Evolutionary conservation across 257 asterid genomes (phyloP).

Genomic region (Primulina huaijiensis): DNA sequence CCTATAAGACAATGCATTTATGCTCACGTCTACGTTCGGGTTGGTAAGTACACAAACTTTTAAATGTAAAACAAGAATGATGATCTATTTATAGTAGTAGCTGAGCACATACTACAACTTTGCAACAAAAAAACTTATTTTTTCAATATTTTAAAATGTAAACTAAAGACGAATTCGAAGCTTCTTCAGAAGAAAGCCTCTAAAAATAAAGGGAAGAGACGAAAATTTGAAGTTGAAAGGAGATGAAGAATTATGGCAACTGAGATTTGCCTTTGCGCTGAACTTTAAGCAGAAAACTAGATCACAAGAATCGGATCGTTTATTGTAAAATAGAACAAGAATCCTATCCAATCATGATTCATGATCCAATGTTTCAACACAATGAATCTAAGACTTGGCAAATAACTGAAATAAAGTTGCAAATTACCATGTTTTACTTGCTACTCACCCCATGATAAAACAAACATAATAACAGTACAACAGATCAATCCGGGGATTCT

Average conservation of each 20-base stretch:
- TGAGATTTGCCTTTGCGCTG: too few species aligned
- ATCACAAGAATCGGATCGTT: neutral
- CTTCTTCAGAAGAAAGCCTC: too few species aligned
- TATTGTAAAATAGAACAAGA: neutral
- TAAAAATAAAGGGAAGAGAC: too few species aligned
- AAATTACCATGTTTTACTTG: neutral
- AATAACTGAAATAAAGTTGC: neutral
- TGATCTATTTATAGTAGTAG: neutral
- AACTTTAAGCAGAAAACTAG: too few species aligned
- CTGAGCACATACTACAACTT: neutral
- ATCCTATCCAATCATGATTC: neutral
- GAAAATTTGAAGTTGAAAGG: too few species aligned
- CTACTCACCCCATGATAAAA: neutral
- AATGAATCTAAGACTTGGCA: neutral
- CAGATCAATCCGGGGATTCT: constrained; percentile 11
- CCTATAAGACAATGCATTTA: neutral
- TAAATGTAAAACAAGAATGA: neutral
- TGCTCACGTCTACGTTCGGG: neutral
- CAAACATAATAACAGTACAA: neutral
- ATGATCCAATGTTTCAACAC: neutral
- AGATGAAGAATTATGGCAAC: too few species aligned
- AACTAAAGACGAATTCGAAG: too few species aligned
- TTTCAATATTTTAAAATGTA: too few species aligned
- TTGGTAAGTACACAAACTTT: neutral
- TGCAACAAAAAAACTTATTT: neutral